phyloP scores from a whole-genome alignment of 805 yeast genomes.

The Wickerhamiella nectarea region DNA sequence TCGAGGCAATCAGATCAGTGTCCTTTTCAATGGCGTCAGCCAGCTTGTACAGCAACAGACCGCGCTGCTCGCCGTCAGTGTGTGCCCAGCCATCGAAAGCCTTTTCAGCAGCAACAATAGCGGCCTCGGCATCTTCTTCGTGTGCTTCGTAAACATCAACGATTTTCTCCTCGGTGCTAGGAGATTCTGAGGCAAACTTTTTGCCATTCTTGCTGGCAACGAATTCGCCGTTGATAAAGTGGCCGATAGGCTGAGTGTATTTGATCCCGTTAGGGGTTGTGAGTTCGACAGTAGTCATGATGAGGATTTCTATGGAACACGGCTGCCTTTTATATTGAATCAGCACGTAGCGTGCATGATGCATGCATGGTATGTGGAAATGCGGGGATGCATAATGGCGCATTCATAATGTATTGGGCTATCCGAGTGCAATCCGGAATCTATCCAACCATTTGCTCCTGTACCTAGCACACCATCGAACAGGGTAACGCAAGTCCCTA shows the following conservation, averaged over 20 bases:
- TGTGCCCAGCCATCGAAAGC: conserved; percentile 71
- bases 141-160: conserved; percentile 61
- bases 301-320: too few species aligned
- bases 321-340: neutral
- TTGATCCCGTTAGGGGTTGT: conserved; percentile 35
- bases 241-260: conserved; percentile 70
- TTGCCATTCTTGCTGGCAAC: conserved; percentile 39
- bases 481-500: too few species aligned
- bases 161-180: conserved; percentile 61
- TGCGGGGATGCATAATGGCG: too few species aligned
- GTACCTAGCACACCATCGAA: too few species aligned
- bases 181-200: conserved; percentile 50
- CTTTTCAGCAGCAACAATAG: conserved; percentile 70
- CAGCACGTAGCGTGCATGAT: neutral
- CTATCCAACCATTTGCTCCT: too few species aligned
- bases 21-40: conserved; percentile 68
- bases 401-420: too few species aligned
- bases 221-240: conserved; percentile 60
- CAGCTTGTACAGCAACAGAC: conserved; percentile 47
- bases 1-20: conserved; percentile 56
- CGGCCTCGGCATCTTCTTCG: conserved; percentile 66
- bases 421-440: too few species aligned
- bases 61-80: conserved; percentile 56
- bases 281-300: conserved; percentile 10
- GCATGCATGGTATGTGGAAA: neutral